Conservation (phyloP, 139 green algal species). For the Bryopsis sp. region DNA sequence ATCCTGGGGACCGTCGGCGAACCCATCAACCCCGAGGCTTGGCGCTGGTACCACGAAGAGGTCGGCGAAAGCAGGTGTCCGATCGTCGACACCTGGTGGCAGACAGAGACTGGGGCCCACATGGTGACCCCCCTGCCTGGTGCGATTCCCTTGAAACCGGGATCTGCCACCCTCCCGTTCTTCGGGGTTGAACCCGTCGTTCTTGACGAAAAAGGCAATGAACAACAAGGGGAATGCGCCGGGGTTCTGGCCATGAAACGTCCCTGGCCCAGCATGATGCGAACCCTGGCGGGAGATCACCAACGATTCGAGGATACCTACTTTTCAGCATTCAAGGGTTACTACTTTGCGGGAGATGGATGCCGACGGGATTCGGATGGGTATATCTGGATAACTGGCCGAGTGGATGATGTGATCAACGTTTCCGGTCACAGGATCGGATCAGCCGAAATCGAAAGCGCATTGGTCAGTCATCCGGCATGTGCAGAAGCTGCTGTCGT, state of each 20-base stretch:
- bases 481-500: slow-evolving; percentile 92
- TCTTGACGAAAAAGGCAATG: slow-evolving; percentile 60
- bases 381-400: slow-evolving; percentile 72
- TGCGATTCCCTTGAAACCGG: slow-evolving; percentile 69
- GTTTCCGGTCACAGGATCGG: slow-evolving; percentile 87
- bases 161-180: slow-evolving; percentile 84
- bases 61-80: slow-evolving; percentile 59
- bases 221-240: slow-evolving; percentile 45
- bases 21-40: slow-evolving; percentile 97
- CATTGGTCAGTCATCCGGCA: slow-evolving; percentile 59
- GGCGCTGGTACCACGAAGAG: slow-evolving; percentile 86
- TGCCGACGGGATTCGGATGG: slow-evolving; percentile 49
- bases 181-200: slow-evolving; percentile 90
- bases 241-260: slow-evolving; percentile 49
- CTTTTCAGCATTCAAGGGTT: slow-evolving; percentile 79
- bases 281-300: slow-evolving; percentile 84
- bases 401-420: slow-evolving; percentile 96
- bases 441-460: slow-evolving; percentile 89
- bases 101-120: slow-evolving; percentile 89
- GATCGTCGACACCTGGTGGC: slow-evolving; percentile 96
- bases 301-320: slow-evolving; percentile 90
- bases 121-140: slow-evolving; percentile 86
- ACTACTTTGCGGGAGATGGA: slow-evolving; percentile 74
- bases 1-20: slow-evolving; percentile 93
- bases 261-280: slow-evolving; percentile 81